A percentile compares a stretch with the other conserved stretches of the same genome.
Evolutionary conservation across 805 yeast species (phyloP).

Genomic region (Kluyveromyces siamensis): DNA sequence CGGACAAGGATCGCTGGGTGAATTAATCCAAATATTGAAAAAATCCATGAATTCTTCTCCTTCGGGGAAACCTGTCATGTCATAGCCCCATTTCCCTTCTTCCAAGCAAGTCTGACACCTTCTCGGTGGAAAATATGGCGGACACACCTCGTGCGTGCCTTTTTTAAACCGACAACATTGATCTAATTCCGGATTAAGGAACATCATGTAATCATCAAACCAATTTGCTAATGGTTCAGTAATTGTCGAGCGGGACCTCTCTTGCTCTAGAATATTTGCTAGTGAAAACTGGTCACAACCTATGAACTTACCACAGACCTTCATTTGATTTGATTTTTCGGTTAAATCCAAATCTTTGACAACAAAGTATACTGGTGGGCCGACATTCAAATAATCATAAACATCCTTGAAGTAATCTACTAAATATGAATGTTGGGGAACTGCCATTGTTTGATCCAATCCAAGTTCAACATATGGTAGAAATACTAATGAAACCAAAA

Average conservation of each 20-base stretch:
- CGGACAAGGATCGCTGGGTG: constrained; percentile 87
- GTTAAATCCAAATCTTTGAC: constrained; percentile 63
- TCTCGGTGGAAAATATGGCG: constrained; percentile 57
- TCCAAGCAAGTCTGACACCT: constrained; percentile 67
- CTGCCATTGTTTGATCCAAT: constrained; percentile 80
- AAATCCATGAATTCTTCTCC: constrained; percentile 60
- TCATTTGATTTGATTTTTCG: constrained; percentile 50
- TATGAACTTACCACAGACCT: constrained; percentile 80
- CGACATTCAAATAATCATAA: constrained; percentile 65
- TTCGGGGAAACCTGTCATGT: constrained; percentile 79
- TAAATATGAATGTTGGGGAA: constrained; percentile 76
- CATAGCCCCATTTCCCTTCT: constrained; percentile 53
- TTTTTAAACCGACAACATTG: constrained; percentile 76
- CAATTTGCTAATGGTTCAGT: constrained; percentile 83
- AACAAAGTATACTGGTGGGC: constrained; percentile 88
- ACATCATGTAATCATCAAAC: constrained; percentile 84
- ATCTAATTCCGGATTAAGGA: constrained; percentile 79
- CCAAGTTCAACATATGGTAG: constrained; percentile 70
- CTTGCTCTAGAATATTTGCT: constrained; percentile 77
- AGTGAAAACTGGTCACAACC: constrained; percentile 73
- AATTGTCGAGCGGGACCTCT: constrained; percentile 61
- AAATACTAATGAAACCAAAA: constrained; percentile 58
- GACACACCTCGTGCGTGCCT: constrained; percentile 48
- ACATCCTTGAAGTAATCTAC: constrained; percentile 73
- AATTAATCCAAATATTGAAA: constrained; percentile 71